These are phyloP conservation scores for Spiraea crenata DNA, from an alignment of 331 rosid species.

Conservation along the genomic window DNA sequence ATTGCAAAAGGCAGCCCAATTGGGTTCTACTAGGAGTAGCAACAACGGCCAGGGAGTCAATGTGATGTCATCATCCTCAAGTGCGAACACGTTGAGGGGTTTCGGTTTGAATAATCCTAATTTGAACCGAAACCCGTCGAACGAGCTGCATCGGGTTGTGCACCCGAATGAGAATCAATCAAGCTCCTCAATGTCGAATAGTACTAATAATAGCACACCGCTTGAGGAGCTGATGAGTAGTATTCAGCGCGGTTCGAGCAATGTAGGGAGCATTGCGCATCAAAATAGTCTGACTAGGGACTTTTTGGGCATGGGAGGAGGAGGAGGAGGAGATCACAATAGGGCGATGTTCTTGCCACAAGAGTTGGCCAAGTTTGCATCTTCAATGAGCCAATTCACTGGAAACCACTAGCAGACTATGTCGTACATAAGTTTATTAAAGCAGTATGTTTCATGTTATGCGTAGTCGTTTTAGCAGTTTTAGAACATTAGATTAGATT, in stretches of 20 bases:
- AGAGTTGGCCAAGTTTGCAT: constrained; percentile 61
- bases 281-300: constrained; percentile 62
- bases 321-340: constrained; percentile 4
- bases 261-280: constrained; percentile 1
- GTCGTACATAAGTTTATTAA: no score
- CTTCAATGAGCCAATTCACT: constrained; percentile 56
- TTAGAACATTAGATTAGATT: no score
- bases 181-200: constrained; percentile 24
- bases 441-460: no score
- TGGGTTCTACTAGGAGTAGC: constrained; percentile 61
- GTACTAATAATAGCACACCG: background rate
- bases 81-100: constrained; percentile 34
- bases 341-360: constrained; percentile 50
- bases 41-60: constrained; percentile 41
- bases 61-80: constrained; percentile 42
- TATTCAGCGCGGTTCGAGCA: constrained; percentile 18
- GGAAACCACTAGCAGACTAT: constrained; percentile 37
- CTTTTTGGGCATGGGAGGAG: constrained; percentile 64
- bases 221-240: constrained; percentile 44
- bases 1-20: constrained; percentile 77
- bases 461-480: no score
- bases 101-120: background rate
- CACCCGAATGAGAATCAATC: constrained; percentile 9
- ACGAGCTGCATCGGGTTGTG: constrained; percentile 28
- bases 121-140: constrained; percentile 22